Conservation (phyloP, 2,329 filamentous ascomycete species). For the Paracorniculantispora psalliotae region DNA sequence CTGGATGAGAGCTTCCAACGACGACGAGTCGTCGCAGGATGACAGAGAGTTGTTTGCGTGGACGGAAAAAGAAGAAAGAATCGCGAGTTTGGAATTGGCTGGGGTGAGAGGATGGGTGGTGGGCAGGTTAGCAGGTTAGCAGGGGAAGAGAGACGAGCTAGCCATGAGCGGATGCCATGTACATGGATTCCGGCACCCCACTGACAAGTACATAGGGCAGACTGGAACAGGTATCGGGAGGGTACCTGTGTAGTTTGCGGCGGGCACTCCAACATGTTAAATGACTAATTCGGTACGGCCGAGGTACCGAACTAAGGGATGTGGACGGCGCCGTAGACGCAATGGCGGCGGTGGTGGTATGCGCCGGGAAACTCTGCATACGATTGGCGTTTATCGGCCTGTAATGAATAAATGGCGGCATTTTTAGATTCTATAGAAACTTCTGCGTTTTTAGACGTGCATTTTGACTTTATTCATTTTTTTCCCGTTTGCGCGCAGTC, state of each 20-base stretch:
- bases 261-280: background rate
- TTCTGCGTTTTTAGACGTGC: too few relatives aligned
- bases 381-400: too few relatives aligned
- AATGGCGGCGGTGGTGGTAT: background rate
- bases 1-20: background rate
- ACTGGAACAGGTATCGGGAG: background rate
- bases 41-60: background rate
- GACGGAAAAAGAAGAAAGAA: background rate
- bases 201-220: background rate
- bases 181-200: background rate
- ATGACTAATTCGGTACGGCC: background rate
- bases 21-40: background rate
- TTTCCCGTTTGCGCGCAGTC: background rate
- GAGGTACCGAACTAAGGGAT: too few relatives aligned
- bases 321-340: too few relatives aligned
- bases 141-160: background rate
- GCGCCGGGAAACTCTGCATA: too few relatives aligned
- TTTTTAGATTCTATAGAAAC: too few relatives aligned
- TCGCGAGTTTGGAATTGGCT: background rate
- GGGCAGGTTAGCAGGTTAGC: background rate
- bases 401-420: too few relatives aligned
- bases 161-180: background rate
- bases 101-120: background rate
- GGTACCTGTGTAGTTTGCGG: background rate
- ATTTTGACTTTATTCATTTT: too few relatives aligned